phyloP scores from a whole-genome alignment of 371 early-diverging fungal species.

The Synchytrium microbalum region DNA sequence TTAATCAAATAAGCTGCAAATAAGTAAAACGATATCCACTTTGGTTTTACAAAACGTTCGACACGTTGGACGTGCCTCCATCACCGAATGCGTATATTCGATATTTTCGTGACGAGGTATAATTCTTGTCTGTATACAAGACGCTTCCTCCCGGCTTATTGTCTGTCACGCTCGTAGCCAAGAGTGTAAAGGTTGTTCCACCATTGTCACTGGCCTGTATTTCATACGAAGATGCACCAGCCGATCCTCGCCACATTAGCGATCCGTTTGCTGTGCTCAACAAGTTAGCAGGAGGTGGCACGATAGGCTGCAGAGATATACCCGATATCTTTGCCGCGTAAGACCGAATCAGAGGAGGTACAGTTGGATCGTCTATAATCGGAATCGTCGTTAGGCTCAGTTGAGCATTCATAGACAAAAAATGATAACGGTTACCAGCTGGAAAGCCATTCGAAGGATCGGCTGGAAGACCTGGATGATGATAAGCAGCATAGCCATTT shows the following conservation, averaged over 20 bases:
- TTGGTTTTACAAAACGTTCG: not conserved
- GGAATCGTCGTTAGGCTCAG: too few relatives aligned
- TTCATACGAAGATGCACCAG: slow-evolving; percentile 1
- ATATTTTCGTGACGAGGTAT: not conserved
- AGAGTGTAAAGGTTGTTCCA: not conserved
- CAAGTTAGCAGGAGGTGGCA: not conserved
- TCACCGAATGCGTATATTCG: not conserved
- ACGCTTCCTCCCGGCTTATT: not conserved
- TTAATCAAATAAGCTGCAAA: too few relatives aligned
- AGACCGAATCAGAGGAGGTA: not conserved
- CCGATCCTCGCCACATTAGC: slow-evolving; percentile 5
- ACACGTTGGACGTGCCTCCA: not conserved
- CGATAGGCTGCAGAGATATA: not conserved
- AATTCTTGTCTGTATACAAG: not conserved
- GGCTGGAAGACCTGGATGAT: slow-evolving; percentile 26
- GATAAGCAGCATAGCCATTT: slow-evolving; percentile 27
- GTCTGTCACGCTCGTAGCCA: not conserved
- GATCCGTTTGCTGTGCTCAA: not conserved
- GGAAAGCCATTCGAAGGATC: not conserved
- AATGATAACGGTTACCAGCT: too few relatives aligned
- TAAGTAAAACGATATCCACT: too few relatives aligned
- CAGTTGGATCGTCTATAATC: slow-evolving; percentile 1
- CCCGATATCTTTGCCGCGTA: not conserved
- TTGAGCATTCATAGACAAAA: too few relatives aligned
- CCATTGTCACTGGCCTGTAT: not conserved